Base-by-base conservation (phyloP, 306 rosid genomes). In the Myrica gale region DNA sequence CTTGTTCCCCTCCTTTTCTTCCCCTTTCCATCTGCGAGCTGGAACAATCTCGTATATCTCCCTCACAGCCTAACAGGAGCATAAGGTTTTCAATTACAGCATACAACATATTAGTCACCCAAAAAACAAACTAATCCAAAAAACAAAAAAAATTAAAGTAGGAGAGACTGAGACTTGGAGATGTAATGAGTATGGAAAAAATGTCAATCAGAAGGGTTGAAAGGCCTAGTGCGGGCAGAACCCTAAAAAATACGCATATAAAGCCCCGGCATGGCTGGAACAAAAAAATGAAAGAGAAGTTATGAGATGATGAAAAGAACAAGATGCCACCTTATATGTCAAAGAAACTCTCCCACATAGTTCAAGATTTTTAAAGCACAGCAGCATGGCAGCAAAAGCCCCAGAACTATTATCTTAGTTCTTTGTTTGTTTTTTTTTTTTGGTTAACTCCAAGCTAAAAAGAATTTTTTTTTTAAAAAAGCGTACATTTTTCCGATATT, bases 11-110 rank as follows among this genome's bases (percentile, higher is more conserved):
- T 74, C 90, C 72, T 71, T 87, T 83, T 94, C 98, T 71, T 88
- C 90, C 46, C 76, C 69, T 39, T 68, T 87, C 97, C 98, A 94
- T 73, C 63, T 89, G 55, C 98, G 96, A 70, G 95, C 84, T 52
- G 98, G 90, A 76, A 92, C 93, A 71, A 94, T 90, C 80, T 94
- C 98, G 17, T 92, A 94, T 61, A 92, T 80, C 76, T 94, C 97
- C 74, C 76, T 89, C 81, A 94, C 98, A n/a, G 90, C 97, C 98
- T 92, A 92, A 80, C 67, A 75, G 4, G 11, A 53, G 72, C 57
- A 67, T 41, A 20, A 42, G 51, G 56, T 76, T 66, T 8, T 19
- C 58, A 51, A 42, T 62, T 21, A 55, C 69, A 68, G 44, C 51
- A 26, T 6, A 45, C 44, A 57, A 32, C 47, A 19, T 37, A 60